A percentile compares a stretch with the other conserved stretches of the same genome.
phyloP scores from a whole-genome alignment of 2,329 filamentous ascomycete species.

The Amphichorda felina region DNA sequence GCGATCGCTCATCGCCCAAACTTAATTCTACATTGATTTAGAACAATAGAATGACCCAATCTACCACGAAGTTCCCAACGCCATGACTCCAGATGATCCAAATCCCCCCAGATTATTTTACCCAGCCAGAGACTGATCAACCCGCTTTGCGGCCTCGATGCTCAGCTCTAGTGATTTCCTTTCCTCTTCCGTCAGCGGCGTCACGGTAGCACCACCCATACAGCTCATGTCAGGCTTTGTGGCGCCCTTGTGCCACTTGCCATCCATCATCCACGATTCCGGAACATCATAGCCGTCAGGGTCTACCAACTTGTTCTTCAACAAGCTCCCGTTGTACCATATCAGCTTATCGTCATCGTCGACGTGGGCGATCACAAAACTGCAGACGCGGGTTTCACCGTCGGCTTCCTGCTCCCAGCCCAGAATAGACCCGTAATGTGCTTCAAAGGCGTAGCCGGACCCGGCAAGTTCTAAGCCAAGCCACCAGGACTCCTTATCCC shows the following conservation, averaged over 20 bases:
- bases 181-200: too few relatives aligned
- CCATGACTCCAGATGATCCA: too few relatives aligned
- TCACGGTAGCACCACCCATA: constrained; percentile 14
- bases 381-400: constrained; percentile 18
- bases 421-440: constrained; percentile 26
- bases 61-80: too few relatives aligned
- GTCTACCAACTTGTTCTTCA: constrained; percentile 24
- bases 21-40: too few relatives aligned
- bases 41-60: too few relatives aligned
- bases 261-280: constrained; percentile 26
- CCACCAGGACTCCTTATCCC: constrained; percentile 35
- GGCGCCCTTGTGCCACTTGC: constrained; percentile 20
- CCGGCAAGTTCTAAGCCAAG: constrained; percentile 27
- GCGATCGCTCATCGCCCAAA: too few relatives aligned
- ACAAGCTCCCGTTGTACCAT: constrained; percentile 30
- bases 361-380: constrained; percentile 27
- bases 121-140: too few relatives aligned
- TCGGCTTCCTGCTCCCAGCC: constrained; percentile 15
- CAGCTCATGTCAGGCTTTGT: constrained; percentile 23
- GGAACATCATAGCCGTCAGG: constrained; percentile 20
- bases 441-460: constrained; percentile 23
- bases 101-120: too few relatives aligned
- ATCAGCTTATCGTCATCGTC: constrained; percentile 22
- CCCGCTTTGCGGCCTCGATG: too few relatives aligned
- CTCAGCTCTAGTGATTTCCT: too few relatives aligned